Percentiles rank a stretch among this genome's conserved stretches.
Conservation (phyloP, 225 moss, liverwort and hornwort genomes). For the Neckera pumila region DNA sequence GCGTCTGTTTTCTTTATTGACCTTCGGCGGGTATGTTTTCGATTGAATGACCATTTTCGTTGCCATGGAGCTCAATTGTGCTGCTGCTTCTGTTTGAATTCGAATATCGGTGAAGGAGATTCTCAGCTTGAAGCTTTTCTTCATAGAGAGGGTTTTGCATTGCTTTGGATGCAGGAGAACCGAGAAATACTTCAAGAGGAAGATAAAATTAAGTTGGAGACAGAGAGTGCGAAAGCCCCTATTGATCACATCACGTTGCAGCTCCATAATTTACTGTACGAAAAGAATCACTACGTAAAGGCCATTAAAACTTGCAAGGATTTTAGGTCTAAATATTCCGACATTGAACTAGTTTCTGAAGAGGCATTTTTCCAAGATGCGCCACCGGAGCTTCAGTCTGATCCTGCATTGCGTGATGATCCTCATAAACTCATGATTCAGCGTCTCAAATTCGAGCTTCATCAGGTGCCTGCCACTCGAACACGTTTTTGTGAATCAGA, state of each 20-base stretch:
- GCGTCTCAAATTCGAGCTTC: slow-evolving; percentile 84
- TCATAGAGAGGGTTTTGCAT: background rate
- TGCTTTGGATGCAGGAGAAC: slow-evolving; percentile 56
- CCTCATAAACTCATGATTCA: slow-evolving; percentile 84
- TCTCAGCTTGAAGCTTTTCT: background rate
- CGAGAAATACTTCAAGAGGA: slow-evolving; percentile 93
- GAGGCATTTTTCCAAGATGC: slow-evolving; percentile 77
- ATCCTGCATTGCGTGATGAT: slow-evolving; percentile 59
- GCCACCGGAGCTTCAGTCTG: slow-evolving; percentile 61
- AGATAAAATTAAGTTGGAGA: slow-evolving; percentile 85
- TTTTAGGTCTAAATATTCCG: slow-evolving; percentile 87
- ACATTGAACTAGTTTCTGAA: slow-evolving; percentile 81
- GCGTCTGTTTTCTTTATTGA: slow-evolving; percentile 86
- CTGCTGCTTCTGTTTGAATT: background rate
- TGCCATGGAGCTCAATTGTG: background rate
- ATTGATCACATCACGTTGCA: slow-evolving; percentile 95
- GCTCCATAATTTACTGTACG: slow-evolving; percentile 90
- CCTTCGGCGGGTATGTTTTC: slow-evolving; percentile 60
- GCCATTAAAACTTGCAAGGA: slow-evolving; percentile 98
- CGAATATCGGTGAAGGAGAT: background rate
- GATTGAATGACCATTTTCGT: background rate
- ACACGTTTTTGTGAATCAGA: background rate
- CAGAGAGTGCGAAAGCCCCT: slow-evolving; percentile 82
- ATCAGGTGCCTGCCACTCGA: slow-evolving; percentile 48
- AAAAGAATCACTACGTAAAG: slow-evolving; percentile 91